Evolutionary conservation across 1,284 basidiomycete genomes (phyloP), one percentile per base, ranked within the genome.

Genomic region (Hemileia vastatrix): DNA sequence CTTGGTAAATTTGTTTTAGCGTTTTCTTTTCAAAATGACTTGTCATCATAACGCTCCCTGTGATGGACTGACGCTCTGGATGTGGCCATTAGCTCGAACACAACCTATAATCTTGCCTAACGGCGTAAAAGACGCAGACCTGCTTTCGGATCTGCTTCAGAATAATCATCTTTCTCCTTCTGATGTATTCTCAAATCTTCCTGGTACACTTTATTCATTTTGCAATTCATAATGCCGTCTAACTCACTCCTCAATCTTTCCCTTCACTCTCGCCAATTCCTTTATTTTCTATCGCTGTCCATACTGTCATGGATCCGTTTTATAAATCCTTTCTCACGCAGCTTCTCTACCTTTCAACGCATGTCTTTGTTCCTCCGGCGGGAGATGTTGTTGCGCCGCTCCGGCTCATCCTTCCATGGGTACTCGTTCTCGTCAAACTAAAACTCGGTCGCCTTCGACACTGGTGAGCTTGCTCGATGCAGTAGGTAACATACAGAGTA

Each of bases 51-150:
- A n/a, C n/a, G n/a, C n/a, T n/a, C n/a, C n/a, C n/a, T n/a, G n/a
- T n/a, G n/a, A n/a, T n/a, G n/a, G n/a, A n/a, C n/a, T n/a, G n/a
- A n/a, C n/a, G n/a, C n/a, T n/a, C n/a, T n/a, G n/a, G n/a, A n/a
- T n/a, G n/a, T n/a, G n/a, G n/a, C n/a, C n/a, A n/a, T n/a, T 19
- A 57, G 56, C 56, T 32, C 56, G 56, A 33, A 44, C 4, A 19
- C n/a, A n/a, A n/a, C 45, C 32, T 24, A 49, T 27, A 8, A 19
- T 57, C 19, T n/a, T 57, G 21, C 56, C 56, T 5, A 57, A 57
- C 4, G 56, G 56, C 6, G 27, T 40, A 45, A 56, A n/a, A n/a
- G n/a, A n/a, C n/a, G n/a, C n/a, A n/a, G n/a, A n/a, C n/a, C n/a
- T n/a, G n/a, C n/a, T n/a, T n/a, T n/a, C n/a, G n/a, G n/a, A n/a